Conservation (phyloP, 495 filamentous ascomycete genomes). For the Cryomyces minteri region DNA sequence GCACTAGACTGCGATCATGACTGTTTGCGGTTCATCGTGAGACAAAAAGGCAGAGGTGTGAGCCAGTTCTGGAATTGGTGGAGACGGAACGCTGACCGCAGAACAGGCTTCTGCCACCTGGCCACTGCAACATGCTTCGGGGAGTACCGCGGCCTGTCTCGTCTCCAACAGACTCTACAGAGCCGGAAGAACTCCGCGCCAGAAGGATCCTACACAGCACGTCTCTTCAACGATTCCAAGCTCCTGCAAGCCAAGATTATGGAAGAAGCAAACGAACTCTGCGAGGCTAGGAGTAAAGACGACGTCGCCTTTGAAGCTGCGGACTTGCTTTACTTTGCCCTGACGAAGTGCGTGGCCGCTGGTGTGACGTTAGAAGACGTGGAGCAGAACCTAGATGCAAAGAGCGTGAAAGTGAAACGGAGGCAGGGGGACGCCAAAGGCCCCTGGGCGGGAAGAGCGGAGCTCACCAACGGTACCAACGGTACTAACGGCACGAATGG, state of each 20-base stretch:
- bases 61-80: not conserved
- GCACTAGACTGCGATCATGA: constrained; percentile 85
- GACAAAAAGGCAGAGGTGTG: constrained; percentile 60
- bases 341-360: constrained; percentile 68
- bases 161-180: constrained; percentile 68
- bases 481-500: not conserved
- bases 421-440: constrained; percentile 87
- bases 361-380: constrained; percentile 77
- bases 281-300: constrained; percentile 59
- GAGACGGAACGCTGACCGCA: constrained; percentile 9
- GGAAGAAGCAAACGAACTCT: constrained; percentile 92
- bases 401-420: constrained; percentile 83
- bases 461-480: constrained; percentile 28
- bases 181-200: constrained; percentile 66
- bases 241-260: constrained; percentile 88
- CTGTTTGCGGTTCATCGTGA: constrained; percentile 73
- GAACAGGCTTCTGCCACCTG: constrained; percentile 78
- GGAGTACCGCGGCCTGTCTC: constrained; percentile 56
- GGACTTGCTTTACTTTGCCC: constrained; percentile 86
- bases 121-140: constrained; percentile 87
- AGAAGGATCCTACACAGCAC: constrained; percentile 77
- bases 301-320: constrained; percentile 88
- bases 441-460: constrained; percentile 68
- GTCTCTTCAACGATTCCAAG: constrained; percentile 80
- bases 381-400: constrained; percentile 79